Base-by-base conservation (phyloP, 2,329 filamentous ascomycete genomes). In the Dothideomycetidae sp. region DNA sequence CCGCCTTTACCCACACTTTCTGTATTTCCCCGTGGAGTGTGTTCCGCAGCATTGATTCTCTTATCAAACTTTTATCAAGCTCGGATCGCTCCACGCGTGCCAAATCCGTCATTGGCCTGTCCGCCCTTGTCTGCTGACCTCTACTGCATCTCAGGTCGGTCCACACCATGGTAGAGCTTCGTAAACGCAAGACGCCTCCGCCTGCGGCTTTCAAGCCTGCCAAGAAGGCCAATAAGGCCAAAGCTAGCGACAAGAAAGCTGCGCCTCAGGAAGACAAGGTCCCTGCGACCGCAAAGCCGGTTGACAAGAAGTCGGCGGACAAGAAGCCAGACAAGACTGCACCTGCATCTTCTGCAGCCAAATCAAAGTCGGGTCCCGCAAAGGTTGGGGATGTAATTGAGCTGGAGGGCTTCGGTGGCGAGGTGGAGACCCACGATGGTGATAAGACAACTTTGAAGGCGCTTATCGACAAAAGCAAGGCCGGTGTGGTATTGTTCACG, bases 401-500 rank as follows among this genome's bases (percentile, higher is more conserved):
- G 33, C 57, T 77, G 35, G 60, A 69, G 10, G 56, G 54, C 18
- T 76, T 77, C 48, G 72, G 72, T 40, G 71, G 70, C 39, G 77
- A 90, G 53, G 63, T 98, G 45, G 75, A 90, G 66, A 90, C 79
- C 44, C 76, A 96, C 47, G 83, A 93, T 46, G 85, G 85, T 50
- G 64, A 69, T 37, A 81, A 79, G 62, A 85, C 80, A 4, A 84
- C 75, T 1, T 65, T 98, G 42, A 79, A 83, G 62, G 67, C 75
- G 49, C 74, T 98, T 15, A 71, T 94, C 33, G 78, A 84, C 36
- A 72, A 80, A 53, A 93, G 85, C 70, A 77, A 82, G 62, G 68
- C 72, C 23, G 90, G 88, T 16, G 80, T 96, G 30, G 83, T 93
- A 21, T 64, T 96, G 18, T 94, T 98, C 59, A 94, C 86, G 19